Percentiles rank a stretch among this genome's conserved stretches.
phyloP scores from a whole-genome alignment of 208 protist genomes.

The Crithidia expoeki region DNA sequence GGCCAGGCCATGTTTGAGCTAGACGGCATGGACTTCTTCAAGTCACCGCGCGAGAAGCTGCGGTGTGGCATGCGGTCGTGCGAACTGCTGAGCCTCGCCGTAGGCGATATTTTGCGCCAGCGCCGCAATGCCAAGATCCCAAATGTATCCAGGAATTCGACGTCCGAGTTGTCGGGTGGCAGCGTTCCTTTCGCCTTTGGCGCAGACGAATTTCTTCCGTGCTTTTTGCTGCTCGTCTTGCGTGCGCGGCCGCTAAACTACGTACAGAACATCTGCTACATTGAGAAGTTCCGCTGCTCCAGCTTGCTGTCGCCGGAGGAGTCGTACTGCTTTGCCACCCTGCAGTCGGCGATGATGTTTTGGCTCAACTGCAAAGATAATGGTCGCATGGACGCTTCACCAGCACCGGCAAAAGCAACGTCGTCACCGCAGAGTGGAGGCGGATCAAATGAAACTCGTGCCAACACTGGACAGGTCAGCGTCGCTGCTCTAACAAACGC shows the following conservation, averaged over 20 bases:
- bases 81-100: conserved; percentile 51
- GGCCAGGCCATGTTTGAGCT: conserved; percentile 81
- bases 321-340: conserved; percentile 74
- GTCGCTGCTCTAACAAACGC: background rate
- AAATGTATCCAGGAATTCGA: background rate
- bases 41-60: conserved; percentile 80
- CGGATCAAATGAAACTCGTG: no score
- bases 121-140: conserved; percentile 19
- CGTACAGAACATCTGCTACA: conserved; percentile 75
- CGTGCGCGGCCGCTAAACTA: conserved; percentile 68
- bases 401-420: background rate
- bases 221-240: conserved; percentile 81
- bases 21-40: conserved; percentile 89
- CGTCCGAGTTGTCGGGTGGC: background rate
- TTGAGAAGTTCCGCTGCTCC: conserved; percentile 57
- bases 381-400: conserved; percentile 21
- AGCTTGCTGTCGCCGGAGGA: conserved; percentile 57
- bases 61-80: conserved; percentile 71
- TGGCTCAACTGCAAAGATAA: conserved; percentile 61
- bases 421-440: no score
- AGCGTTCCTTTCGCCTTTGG: conserved; percentile 48
- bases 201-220: conserved; percentile 82
- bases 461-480: background rate
- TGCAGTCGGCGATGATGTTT: conserved; percentile 66
- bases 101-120: conserved; percentile 51